Conservation (phyloP, 164 flowering plant genomes). For the Vitis cinerea region DNA sequence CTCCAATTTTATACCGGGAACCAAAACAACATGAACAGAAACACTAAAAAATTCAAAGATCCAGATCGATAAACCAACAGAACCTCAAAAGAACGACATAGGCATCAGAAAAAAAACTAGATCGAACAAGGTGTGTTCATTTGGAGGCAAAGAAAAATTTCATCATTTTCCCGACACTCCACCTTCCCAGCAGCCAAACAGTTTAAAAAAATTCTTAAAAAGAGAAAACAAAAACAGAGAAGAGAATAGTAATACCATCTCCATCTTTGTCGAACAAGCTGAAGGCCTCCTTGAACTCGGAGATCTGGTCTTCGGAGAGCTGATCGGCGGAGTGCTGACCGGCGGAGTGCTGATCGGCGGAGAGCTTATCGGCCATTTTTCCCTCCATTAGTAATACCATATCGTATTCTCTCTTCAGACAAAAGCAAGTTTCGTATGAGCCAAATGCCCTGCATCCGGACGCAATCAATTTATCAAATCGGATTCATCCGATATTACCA, state of each 20-base stretch:
- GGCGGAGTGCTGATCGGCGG: slow-evolving; percentile 24
- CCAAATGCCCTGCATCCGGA: not conserved
- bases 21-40: too few relatives aligned
- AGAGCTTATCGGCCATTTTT: slow-evolving; percentile 19
- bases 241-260: slow-evolving; percentile 5
- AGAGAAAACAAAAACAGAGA: too few relatives aligned
- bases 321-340: too few relatives aligned
- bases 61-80: too few relatives aligned
- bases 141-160: too few relatives aligned
- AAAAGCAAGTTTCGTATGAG: not conserved
- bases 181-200: not conserved
- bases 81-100: too few relatives aligned
- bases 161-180: not conserved
- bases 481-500: not conserved
- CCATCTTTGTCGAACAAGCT: slow-evolving; percentile 23
- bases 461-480: not conserved
- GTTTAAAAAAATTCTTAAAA: not conserved
- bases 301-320: slow-evolving; percentile 23
- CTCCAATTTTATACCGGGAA: too few relatives aligned
- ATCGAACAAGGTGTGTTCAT: too few relatives aligned
- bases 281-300: slow-evolving; percentile 23
- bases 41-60: too few relatives aligned
- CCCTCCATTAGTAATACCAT: too few relatives aligned
- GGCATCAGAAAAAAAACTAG: too few relatives aligned
- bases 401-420: not conserved